A percentile compares a stretch with the other conserved stretches of the same genome.
These are phyloP conservation scores for Discostella stelligera DNA, from an alignment of 352 stramenopile genomes.

Conservation along the genomic window DNA sequence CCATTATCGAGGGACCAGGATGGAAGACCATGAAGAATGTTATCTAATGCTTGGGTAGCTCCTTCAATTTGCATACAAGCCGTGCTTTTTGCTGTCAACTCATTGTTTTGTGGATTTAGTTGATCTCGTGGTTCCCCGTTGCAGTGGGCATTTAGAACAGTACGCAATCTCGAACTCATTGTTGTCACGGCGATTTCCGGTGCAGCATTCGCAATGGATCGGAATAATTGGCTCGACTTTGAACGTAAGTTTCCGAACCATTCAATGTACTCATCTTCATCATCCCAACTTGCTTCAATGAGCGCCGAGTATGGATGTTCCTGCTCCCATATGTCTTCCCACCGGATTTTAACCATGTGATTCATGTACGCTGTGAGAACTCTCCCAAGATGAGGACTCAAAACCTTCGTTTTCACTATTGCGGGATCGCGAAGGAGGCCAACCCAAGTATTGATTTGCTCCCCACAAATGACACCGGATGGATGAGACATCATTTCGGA, in stretches of 20 bases:
- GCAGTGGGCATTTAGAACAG: constrained; percentile 53
- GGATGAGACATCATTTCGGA: constrained; percentile 77
- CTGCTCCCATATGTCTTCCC: constrained; percentile 76
- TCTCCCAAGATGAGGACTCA: constrained; percentile 59
- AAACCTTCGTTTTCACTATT: constrained; percentile 57
- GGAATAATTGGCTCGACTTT: constrained; percentile 70
- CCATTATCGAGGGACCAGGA: constrained; percentile 58
- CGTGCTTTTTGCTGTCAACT: constrained; percentile 68
- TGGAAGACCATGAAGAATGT: constrained; percentile 71
- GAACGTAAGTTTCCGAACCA: constrained; percentile 75
- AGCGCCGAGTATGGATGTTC: constrained; percentile 60
- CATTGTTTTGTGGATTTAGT: constrained; percentile 62
- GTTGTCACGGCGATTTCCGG: constrained; percentile 58
- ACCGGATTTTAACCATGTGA: constrained; percentile 71
- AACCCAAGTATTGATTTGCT: constrained; percentile 78
- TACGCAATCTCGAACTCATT: constrained; percentile 52
- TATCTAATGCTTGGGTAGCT: constrained; percentile 69
- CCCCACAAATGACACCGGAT: constrained; percentile 62
- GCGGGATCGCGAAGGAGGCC: constrained; percentile 72
- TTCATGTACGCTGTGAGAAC: constrained; percentile 66
- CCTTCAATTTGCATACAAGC: constrained; percentile 75
- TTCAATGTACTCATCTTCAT: constrained; percentile 73
- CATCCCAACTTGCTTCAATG: constrained; percentile 74
- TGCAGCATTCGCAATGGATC: constrained; percentile 61
- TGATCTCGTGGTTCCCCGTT: constrained; percentile 71